Conservation (phyloP, 2,329 filamentous ascomycete species). For the Elsinoe perseae region DNA sequence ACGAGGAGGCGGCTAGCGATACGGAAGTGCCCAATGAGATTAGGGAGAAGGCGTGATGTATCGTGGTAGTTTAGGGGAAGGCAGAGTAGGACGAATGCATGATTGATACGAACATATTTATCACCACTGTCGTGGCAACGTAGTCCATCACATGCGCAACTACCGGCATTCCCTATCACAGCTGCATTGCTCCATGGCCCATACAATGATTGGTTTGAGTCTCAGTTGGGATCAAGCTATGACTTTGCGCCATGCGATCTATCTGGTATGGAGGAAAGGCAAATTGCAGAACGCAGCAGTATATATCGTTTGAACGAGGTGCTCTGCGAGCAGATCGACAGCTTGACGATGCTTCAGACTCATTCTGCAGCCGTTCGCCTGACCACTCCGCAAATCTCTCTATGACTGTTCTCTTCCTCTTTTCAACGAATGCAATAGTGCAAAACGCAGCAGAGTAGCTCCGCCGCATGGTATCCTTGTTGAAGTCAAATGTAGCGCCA, state of each 20-base stretch:
- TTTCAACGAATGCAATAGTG: too few relatives aligned
- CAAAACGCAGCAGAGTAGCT: too few relatives aligned
- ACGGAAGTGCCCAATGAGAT: background rate
- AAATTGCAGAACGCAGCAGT: background rate
- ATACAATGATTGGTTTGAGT: background rate
- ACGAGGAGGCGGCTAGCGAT: conserved; percentile 25
- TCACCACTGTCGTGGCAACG: background rate
- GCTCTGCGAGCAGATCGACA: background rate
- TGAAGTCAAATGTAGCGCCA: too few relatives aligned
- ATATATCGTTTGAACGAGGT: background rate
- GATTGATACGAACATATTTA: background rate
- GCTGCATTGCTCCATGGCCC: too few relatives aligned
- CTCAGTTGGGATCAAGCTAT: background rate
- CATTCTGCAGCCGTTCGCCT: too few relatives aligned
- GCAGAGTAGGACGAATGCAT: background rate
- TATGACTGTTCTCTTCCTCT: too few relatives aligned
- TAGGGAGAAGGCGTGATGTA: conserved; percentile 3
- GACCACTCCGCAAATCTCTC: too few relatives aligned
- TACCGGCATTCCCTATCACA: too few relatives aligned
- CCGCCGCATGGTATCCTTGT: too few relatives aligned
- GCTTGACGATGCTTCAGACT: too few relatives aligned
- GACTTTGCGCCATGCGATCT: background rate
- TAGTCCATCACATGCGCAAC: background rate
- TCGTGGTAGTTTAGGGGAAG: background rate
- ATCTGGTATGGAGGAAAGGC: background rate